Percentiles rank a stretch among this genome's conserved stretches.
Evolutionary conservation across 768 basidiomycete genomes (phyloP).

Genomic region (Tulasnella sp.): DNA sequence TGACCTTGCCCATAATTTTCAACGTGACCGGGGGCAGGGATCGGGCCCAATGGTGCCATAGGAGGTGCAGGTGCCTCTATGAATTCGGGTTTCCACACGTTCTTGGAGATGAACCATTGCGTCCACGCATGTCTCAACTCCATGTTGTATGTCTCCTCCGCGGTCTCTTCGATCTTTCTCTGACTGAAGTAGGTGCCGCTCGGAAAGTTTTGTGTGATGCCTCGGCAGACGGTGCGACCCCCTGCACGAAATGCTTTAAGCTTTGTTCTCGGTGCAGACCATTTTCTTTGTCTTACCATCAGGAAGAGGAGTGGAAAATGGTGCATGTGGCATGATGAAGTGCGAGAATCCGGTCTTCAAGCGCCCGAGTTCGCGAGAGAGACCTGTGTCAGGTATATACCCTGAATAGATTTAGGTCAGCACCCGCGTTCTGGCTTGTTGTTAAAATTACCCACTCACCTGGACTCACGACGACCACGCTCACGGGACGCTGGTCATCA

Average conservation of each 20-base stretch:
- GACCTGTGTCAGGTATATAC: slow-evolving; percentile 20
- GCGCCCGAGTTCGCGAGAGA: slow-evolving; percentile 11
- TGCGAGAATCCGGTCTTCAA: neutral
- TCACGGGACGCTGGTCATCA: neutral
- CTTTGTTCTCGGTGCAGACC: neutral
- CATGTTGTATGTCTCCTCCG: slow-evolving; percentile 11
- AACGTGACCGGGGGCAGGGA: neutral
- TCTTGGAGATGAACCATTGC: slow-evolving; percentile 3
- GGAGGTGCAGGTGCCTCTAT: neutral
- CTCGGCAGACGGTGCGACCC: neutral
- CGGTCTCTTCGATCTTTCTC: neutral
- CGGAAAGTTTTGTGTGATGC: slow-evolving; percentile 9
- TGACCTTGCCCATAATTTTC: neutral
- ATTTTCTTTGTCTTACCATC: slow-evolving; percentile 14
- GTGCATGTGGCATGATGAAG: slow-evolving; percentile 12
- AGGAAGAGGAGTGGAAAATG: slow-evolving; percentile 16
- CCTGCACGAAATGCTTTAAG: neutral
- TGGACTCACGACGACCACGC: slow-evolving; percentile 14
- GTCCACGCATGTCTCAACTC: slow-evolving; percentile 5
- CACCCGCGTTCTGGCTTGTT: neutral
- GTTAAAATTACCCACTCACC: slow-evolving; percentile 7
- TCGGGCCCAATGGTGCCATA: neutral
- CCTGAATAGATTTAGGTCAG: slow-evolving; percentile 12
- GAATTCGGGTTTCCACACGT: slow-evolving; percentile 5
- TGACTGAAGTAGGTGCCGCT: slow-evolving; percentile 14